Evolutionary conservation across 2,329 filamentous ascomycete species (phyloP), one percentile per base, ranked within the genome.

Genomic region (Pyrenochaeta sp.): DNA sequence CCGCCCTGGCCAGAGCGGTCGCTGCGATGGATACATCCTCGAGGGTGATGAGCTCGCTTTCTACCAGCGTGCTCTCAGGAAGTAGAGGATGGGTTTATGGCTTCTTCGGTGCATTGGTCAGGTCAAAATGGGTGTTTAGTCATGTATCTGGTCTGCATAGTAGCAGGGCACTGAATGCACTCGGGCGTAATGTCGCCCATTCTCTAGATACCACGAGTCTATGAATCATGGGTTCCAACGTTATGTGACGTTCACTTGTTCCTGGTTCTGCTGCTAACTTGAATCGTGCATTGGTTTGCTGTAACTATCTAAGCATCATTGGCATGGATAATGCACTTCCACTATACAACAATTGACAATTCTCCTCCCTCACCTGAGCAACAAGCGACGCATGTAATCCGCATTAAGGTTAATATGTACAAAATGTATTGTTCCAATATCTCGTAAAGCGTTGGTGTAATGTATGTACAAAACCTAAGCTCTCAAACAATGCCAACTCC

Each of bases 21-120:
- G 94, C 80, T 86, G 84, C 71, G 94, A 99, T 77, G 94, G 94
- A 63, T 99, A 99, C 84, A 87, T 99, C 77, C 84, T 99, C 63
- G 94, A 99, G 87, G 94, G 94, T 72, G 94, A 99, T 79, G 94
- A 99, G 87, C 85, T 99, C 73, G 91, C 92, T 78, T 99, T 99
- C 89, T 99, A 99, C 90, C 92, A 96, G 88, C 89, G 89, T 82
- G 92, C 92, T 81, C 90, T 97, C 79, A 89, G 94, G 87, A 97
- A 96, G 86, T 97, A 96, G 82, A 55, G 61, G 58, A 63, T 53
- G 58, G 65, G 45, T 67, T 66, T 62, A 63, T 62, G 57, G 54
- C 60, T 71, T 67, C 56, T 68, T 65, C 59, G 68, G 68, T 67
- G 69, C 67, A 70, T 69, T 55, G 65, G 63, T 65, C 58, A 63